Evolutionary conservation across 1,139 yeast species (phyloP), one percentile per base, ranked within the genome.

Genomic region (Protomyces macrosporus): DNA sequence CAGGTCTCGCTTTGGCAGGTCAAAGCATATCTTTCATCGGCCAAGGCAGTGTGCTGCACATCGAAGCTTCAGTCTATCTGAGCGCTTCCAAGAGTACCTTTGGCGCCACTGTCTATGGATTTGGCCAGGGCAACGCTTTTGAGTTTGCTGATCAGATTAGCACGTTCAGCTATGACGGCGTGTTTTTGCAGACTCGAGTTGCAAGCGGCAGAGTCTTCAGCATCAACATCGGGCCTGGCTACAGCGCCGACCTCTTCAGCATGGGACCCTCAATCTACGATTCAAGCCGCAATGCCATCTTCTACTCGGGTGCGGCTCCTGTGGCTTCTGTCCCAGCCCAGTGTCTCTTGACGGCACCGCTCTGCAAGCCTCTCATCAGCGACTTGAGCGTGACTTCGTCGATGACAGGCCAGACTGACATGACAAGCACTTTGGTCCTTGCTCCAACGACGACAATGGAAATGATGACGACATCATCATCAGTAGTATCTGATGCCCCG

Each of bases 141-240:
- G 58, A 54, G 51, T 54, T 54, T 40, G 30, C 14, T 7, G 58
- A 54, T 6, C 10, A 9, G 4, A 54, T 54, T 16, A 5, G 7
- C 9, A 4, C 5, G n/a, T 6, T 54, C 39, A 1, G 9, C 12
- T 54, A 54, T 32, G 12, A 14, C 14, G 50, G 50, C 16, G 39
- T 12, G 6, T 6, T 7, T 33, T 14, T 54, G 50, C 9, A 35
- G 6, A 51, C 42, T 39, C 4, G 12, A 9, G 30, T 54, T 33
- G n/a, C 30, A 9, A 40, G 14, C 30, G 50, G 51, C 39, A 16
- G 12, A 9, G n/a, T 12, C 33, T 23, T 54, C 7, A 16, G 7
- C 35, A 30, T 54, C 58, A 40, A 54, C 37, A 54, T 54, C 33
- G 58, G 58, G 3, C n/a, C 23, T 30, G 58, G 58, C 39, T 54